Percentiles rank a stretch among this genome's conserved stretches.
Conservation (phyloP, 192 early-diverging fungal species). For the Rhizophagus prolifer region DNA sequence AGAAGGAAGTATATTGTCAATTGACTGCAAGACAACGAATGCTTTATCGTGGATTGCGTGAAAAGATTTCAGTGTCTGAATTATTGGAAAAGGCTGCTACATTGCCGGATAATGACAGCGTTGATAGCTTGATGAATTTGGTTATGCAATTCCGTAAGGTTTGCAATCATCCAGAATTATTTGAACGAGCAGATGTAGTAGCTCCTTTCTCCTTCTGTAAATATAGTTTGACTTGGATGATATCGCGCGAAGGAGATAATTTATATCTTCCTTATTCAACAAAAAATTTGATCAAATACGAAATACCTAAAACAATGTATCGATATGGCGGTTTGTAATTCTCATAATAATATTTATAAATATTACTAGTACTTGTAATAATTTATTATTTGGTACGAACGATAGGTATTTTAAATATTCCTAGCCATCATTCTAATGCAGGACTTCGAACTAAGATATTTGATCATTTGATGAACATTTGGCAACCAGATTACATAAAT, state of each 20-base stretch:
- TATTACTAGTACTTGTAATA: neutral
- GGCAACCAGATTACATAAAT: slow-evolving; percentile 54
- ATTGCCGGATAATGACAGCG: slow-evolving; percentile 64
- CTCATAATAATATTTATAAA: neutral
- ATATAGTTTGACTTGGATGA: slow-evolving; percentile 59
- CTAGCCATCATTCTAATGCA: slow-evolving; percentile 41
- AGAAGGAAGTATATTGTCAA: slow-evolving; percentile 76
- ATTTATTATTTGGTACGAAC: neutral
- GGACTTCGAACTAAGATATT: slow-evolving; percentile 47
- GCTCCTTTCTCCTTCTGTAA: slow-evolving; percentile 64
- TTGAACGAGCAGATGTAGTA: slow-evolving; percentile 82
- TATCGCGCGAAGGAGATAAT: slow-evolving; percentile 61
- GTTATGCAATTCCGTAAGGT: slow-evolving; percentile 95
- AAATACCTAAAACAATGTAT: slow-evolving; percentile 68
- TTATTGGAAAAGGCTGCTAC: slow-evolving; percentile 67
- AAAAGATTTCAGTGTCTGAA: slow-evolving; percentile 77
- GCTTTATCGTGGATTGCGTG: slow-evolving; percentile 73
- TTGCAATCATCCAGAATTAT: slow-evolving; percentile 85
- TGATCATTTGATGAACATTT: slow-evolving; percentile 56
- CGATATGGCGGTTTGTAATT: slow-evolving; percentile 53
- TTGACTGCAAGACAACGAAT: slow-evolving; percentile 72
- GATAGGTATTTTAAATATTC: slow-evolving; percentile 39
- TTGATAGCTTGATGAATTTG: slow-evolving; percentile 86
- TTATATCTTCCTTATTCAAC: slow-evolving; percentile 62
- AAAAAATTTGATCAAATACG: slow-evolving; percentile 58